Evolutionary conservation across 225 moss, liverwort and hornwort species (phyloP).

Genomic region (Polytrichum commune): DNA sequence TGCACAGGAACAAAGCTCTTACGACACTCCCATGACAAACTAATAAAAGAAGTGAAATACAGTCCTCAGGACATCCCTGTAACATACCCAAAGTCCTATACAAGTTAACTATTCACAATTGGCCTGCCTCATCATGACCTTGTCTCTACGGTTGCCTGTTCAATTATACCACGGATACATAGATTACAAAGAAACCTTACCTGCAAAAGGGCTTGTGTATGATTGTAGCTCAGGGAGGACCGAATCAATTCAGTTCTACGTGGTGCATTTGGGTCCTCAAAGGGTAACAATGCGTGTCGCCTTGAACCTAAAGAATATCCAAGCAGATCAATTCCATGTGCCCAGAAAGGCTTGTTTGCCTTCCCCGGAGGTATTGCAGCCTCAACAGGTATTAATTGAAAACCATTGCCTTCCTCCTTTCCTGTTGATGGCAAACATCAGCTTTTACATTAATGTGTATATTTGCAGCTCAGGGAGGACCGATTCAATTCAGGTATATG

Average conservation of each 20-base stretch:
- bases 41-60: no score
- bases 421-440: constrained; percentile 20
- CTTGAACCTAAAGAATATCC: constrained; percentile 96
- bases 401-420: constrained; percentile 10
- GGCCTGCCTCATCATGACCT: no score
- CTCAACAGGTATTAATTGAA: constrained; percentile 44
- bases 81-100: no score
- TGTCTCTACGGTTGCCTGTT: no score
- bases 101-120: no score
- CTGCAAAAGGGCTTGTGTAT: constrained; percentile 71
- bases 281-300: constrained; percentile 85
- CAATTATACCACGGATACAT: no score
- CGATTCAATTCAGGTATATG: constrained; percentile 68
- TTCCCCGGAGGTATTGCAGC: constrained; percentile 59
- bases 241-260: constrained; percentile 74
- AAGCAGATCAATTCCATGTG: constrained; percentile 80
- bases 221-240: constrained; percentile 58
- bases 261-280: constrained; percentile 58
- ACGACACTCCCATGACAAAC: no score
- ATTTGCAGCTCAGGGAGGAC: constrained; percentile 57
- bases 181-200: constrained; percentile 23
- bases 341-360: constrained; percentile 69
- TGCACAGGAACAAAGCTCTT: constrained; percentile 12
- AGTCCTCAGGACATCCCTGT: no score
- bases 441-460: constrained; percentile 35